phyloP scores from a whole-genome alignment of 2,329 filamentous ascomycete species.

The Pseudogymnoascus sp. region DNA sequence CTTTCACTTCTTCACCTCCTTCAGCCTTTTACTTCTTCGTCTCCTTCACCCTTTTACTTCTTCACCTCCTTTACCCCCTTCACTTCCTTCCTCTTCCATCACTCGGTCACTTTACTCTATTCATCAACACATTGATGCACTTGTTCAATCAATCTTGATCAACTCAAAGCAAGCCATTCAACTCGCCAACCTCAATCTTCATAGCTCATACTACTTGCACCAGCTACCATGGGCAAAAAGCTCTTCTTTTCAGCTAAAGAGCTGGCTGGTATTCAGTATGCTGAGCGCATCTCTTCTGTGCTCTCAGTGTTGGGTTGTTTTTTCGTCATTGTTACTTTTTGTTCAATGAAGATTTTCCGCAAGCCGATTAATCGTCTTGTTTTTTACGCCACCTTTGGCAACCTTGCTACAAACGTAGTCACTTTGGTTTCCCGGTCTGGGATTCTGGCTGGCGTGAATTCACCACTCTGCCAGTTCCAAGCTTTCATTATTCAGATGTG shows the following conservation, averaged over 20 bases:
- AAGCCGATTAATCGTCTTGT: conserved; percentile 79
- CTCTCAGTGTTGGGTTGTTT: conserved; percentile 45
- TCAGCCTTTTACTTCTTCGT: conserved; percentile 8
- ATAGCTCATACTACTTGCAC: background rate
- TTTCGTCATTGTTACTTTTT: conserved; percentile 64
- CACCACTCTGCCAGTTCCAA: conserved; percentile 55
- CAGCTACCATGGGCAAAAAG: conserved; percentile 23
- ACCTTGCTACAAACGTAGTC: conserved; percentile 66
- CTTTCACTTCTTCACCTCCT: background rate
- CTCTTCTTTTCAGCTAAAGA: background rate
- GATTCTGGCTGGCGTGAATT: conserved; percentile 30
- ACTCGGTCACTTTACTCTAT: background rate
- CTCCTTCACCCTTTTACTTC: conserved; percentile 1
- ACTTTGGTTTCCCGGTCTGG: conserved; percentile 63
- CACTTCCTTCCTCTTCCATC: background rate
- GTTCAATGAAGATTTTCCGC: conserved; percentile 52
- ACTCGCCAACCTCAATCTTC: background rate
- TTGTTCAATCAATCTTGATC: background rate
- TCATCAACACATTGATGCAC: background rate
- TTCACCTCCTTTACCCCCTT: background rate
- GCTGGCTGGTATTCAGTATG: background rate
- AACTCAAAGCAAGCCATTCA: background rate
- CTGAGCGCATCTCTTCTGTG: conserved; percentile 33
- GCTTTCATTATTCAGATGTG: conserved; percentile 76
- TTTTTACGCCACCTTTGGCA: conserved; percentile 76